A percentile compares a stretch with the other conserved stretches of the same genome.
phyloP scores from a whole-genome alignment of 768 basidiomycete species.

The Leucosporidium scottii region DNA sequence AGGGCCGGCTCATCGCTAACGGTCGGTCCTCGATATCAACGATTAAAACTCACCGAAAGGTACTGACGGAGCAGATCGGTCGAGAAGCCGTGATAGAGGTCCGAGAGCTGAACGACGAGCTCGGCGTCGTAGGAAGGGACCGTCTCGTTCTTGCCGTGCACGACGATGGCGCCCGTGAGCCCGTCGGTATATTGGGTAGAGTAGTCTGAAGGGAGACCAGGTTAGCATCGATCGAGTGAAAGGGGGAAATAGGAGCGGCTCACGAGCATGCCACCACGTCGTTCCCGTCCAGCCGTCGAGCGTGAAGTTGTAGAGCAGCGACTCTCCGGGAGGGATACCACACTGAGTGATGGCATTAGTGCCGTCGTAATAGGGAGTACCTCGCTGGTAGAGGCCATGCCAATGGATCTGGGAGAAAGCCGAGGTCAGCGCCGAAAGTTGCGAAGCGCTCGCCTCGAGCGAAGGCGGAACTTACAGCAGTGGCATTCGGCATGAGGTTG shows the following conservation, averaged over 20 bases:
- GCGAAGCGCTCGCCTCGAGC: too few relatives aligned
- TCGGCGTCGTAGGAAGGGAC: slow-evolving; percentile 27
- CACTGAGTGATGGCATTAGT: slow-evolving; percentile 50
- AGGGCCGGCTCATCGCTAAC: too few relatives aligned
- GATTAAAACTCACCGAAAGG: not conserved
- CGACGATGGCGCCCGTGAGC: slow-evolving; percentile 49
- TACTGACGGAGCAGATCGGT: not conserved
- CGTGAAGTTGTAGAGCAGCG: slow-evolving; percentile 47
- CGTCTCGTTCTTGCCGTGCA: slow-evolving; percentile 45
- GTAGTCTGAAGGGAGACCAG: slow-evolving; percentile 1
- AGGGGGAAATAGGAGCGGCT: not conserved
- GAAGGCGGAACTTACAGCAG: not conserved
- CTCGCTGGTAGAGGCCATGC: slow-evolving; percentile 32
- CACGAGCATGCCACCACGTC: slow-evolving; percentile 12
- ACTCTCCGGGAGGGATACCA: slow-evolving; percentile 51
- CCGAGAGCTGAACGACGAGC: not conserved
- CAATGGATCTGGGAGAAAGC: slow-evolving; percentile 21
- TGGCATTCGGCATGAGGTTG: slow-evolving; percentile 12
- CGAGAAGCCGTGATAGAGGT: slow-evolving; percentile 7
- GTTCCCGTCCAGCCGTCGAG: slow-evolving; percentile 37
- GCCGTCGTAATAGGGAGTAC: slow-evolving; percentile 51
- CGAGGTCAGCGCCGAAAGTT: too few relatives aligned
- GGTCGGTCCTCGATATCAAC: not conserved
- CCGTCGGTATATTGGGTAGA: slow-evolving; percentile 50
- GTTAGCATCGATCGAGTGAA: too few relatives aligned